Evolutionary conservation across 73 alveolate species (phyloP).

Genomic region (Blepharisma japonicum): DNA sequence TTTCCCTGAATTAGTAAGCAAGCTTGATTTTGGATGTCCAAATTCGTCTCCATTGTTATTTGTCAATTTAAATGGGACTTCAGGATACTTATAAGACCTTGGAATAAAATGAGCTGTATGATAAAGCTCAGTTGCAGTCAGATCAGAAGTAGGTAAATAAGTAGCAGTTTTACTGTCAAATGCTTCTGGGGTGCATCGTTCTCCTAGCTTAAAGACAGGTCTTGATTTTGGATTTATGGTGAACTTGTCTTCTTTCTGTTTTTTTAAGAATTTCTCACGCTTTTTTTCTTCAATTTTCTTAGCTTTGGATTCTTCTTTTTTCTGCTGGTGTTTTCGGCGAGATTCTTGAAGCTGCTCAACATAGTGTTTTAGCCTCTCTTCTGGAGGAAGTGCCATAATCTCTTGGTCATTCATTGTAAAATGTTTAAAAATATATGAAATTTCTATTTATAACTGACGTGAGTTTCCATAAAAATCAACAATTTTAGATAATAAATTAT

Average conservation of each 20-base stretch:
- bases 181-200: neutral
- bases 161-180: neutral
- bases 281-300: neutral
- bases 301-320: neutral
- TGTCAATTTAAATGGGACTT: neutral
- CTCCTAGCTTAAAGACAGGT: conserved; percentile 12
- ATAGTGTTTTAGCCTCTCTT: conserved; percentile 11
- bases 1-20: conserved; percentile 10
- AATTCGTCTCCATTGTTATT: neutral
- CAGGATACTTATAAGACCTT: conserved; percentile 8
- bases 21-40: neutral
- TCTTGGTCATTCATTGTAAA: conserved; percentile 19
- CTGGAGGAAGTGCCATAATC: conserved; percentile 4
- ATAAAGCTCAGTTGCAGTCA: conserved; percentile 22
- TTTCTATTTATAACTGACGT: no score
- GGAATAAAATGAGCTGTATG: conserved; percentile 10
- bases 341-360: conserved; percentile 6
- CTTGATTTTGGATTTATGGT: conserved; percentile 17
- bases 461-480: no score
- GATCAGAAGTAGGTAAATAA: neutral
- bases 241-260: conserved; percentile 8
- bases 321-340: neutral
- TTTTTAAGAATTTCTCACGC: conserved; percentile 19
- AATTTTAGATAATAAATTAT: no score
- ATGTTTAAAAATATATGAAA: no score